These are phyloP conservation scores for Lasiosphaeriaceae sp. DNA, from an alignment of 495 filamentous ascomycete species.

Conservation along the genomic window DNA sequence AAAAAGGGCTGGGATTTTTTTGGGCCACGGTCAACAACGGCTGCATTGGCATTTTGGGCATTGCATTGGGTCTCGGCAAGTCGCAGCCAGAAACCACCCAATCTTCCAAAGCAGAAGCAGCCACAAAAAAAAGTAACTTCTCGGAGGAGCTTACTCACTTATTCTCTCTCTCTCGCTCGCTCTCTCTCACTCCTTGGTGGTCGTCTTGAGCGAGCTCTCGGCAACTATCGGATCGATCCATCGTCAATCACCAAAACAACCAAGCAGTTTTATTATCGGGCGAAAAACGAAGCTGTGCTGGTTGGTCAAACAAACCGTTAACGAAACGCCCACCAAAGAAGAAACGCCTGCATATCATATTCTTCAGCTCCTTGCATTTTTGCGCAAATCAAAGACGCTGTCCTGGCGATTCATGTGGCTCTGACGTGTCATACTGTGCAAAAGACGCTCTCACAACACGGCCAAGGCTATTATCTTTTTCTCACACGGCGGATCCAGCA, in stretches of 20 bases:
- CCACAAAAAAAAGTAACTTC: neutral
- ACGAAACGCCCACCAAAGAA: neutral
- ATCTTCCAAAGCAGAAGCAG: neutral
- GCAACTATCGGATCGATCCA: too few relatives aligned
- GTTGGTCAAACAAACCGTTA: too few relatives aligned
- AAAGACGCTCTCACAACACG: neutral
- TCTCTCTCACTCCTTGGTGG: neutral
- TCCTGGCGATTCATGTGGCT: slow-evolving; percentile 20
- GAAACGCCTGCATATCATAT: neutral
- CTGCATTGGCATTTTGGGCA: too few relatives aligned
- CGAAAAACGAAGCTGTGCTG: too few relatives aligned
- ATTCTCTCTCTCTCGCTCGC: neutral
- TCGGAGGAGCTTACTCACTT: neutral
- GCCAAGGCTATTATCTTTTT: neutral
- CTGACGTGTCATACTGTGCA: slow-evolving; percentile 30
- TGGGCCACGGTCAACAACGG: neutral
- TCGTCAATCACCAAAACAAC: too few relatives aligned
- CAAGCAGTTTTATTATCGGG: too few relatives aligned
- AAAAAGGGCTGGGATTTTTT: neutral
- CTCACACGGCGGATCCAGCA: slow-evolving; percentile 3
- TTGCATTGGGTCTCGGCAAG: neutral
- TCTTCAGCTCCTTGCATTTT: slow-evolving; percentile 4
- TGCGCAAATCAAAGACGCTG: slow-evolving; percentile 23
- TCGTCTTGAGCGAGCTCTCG: neutral
- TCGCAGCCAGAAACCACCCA: too few relatives aligned